Percentiles rank a stretch among this genome's conserved stretches.
Evolutionary conservation across 2,329 filamentous ascomycete genomes (phyloP).

Genomic region (Colletotrichum sp.): DNA sequence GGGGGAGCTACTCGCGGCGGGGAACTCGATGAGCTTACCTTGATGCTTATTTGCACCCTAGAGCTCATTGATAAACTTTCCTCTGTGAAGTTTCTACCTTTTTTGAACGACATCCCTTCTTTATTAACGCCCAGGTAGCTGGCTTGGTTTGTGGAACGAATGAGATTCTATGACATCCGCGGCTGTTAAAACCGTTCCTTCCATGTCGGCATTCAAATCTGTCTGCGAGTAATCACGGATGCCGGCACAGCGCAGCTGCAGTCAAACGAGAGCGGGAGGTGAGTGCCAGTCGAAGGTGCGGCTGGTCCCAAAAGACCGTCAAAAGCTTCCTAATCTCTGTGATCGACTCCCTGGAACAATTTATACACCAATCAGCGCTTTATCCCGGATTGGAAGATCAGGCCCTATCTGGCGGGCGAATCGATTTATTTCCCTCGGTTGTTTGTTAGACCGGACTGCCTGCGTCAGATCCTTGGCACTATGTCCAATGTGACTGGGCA

Average conservation of each 20-base stretch:
- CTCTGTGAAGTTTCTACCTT: not conserved
- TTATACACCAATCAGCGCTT: slow-evolving; percentile 14
- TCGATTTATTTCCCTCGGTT: not conserved
- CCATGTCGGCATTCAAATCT: not conserved
- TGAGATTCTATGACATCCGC: accelerated
- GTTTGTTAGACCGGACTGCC: not conserved
- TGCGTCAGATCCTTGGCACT: slow-evolving; percentile 1
- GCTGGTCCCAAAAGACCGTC: not conserved
- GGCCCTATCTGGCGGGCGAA: not conserved
- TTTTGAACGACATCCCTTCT: not conserved
- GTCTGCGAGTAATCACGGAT: not conserved
- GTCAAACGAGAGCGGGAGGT: not conserved
- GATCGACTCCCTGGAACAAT: not conserved
- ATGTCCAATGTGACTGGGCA: not conserved
- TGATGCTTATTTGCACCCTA: slow-evolving; percentile 1
- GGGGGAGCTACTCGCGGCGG: not conserved
- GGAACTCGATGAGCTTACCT: not conserved
- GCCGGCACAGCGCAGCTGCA: not conserved
- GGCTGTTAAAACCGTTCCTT: accelerated
- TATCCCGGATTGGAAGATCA: not conserved
- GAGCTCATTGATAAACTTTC: not conserved
- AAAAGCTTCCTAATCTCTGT: not conserved
- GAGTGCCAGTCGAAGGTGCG: not conserved
- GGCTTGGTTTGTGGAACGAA: accelerated
- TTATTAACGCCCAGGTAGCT: too few species aligned